phyloP scores from a whole-genome alignment of 2,329 filamentous ascomycete species.

The Apiospora kogelbergensis region DNA sequence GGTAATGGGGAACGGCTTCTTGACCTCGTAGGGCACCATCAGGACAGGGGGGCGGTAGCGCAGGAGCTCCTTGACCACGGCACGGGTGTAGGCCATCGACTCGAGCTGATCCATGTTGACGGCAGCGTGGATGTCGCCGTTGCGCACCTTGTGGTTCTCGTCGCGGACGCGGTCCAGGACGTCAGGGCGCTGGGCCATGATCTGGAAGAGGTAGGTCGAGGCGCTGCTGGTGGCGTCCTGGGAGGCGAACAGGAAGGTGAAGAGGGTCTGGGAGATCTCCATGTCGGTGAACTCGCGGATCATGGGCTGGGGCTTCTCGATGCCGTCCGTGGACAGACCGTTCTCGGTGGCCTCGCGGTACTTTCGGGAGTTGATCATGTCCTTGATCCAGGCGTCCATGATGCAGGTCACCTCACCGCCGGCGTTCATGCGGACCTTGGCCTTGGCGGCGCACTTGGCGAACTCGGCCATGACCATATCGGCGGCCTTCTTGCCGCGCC shows the following conservation, averaged over 20 bases:
- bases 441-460: constrained; percentile 86
- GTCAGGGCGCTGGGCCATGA: constrained; percentile 91
- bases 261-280: constrained; percentile 90
- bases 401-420: constrained; percentile 88
- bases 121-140: constrained; percentile 68
- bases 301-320: constrained; percentile 79
- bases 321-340: constrained; percentile 64
- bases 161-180: constrained; percentile 86
- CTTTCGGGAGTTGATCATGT: constrained; percentile 80
- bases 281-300: constrained; percentile 86
- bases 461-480: constrained; percentile 92
- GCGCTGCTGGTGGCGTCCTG: constrained; percentile 96
- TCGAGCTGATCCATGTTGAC: constrained; percentile 86
- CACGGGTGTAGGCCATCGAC: constrained; percentile 84
- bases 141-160: constrained; percentile 78
- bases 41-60: constrained; percentile 94
- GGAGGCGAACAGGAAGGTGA: constrained; percentile 95
- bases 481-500: constrained; percentile 94
- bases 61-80: constrained; percentile 86
- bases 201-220: constrained; percentile 92
- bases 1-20: constrained; percentile 93
- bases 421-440: constrained; percentile 86
- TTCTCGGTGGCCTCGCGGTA: constrained; percentile 78
- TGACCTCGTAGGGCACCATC: constrained; percentile 93
- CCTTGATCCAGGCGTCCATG: constrained; percentile 91